Conservation (phyloP, 495 filamentous ascomycete species). For the Lepraria neglecta region DNA sequence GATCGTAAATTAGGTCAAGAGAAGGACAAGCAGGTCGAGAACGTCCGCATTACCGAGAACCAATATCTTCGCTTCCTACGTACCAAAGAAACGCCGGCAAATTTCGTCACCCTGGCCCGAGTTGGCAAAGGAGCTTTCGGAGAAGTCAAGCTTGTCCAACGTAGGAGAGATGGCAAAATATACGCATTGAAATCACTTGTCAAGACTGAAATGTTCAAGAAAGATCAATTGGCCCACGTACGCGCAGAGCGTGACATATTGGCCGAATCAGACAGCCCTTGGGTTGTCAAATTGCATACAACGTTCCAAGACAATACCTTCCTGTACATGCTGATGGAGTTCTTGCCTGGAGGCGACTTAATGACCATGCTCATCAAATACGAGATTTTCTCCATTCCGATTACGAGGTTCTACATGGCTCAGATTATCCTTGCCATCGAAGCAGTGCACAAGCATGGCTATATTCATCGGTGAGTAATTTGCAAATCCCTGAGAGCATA, state of each 20-base stretch:
- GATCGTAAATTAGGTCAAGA: conserved; percentile 64
- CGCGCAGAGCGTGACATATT: conserved; percentile 96
- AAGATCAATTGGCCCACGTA: conserved; percentile 98
- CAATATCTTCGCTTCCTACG: conserved; percentile 90
- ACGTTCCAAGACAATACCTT: conserved; percentile 96
- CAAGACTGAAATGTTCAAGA: conserved; percentile 99
- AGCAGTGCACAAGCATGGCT: conserved; percentile 93
- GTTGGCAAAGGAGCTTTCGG: conserved; percentile 99
- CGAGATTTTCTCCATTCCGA: conserved; percentile 97
- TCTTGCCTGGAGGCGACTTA: conserved; percentile 92
- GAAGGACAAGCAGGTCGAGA: conserved; percentile 70
- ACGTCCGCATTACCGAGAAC: conserved; percentile 74
- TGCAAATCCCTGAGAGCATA: neutral
- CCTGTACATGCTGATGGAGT: conserved; percentile 99
- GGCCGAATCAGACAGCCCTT: conserved; percentile 96
- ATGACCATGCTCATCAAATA: conserved; percentile 99
- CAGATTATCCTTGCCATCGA: conserved; percentile 97
- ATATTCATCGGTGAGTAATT: conserved; percentile 83
- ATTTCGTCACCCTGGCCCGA: conserved; percentile 93
- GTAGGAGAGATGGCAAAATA: conserved; percentile 93
- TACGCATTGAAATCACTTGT: conserved; percentile 97
- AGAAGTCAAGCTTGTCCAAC: conserved; percentile 93
- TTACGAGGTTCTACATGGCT: conserved; percentile 98
- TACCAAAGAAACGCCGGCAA: conserved; percentile 82
- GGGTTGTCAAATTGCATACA: conserved; percentile 96